phyloP scores from a whole-genome alignment of 768 basidiomycete genomes.

The Clitopilus hobsonii region DNA sequence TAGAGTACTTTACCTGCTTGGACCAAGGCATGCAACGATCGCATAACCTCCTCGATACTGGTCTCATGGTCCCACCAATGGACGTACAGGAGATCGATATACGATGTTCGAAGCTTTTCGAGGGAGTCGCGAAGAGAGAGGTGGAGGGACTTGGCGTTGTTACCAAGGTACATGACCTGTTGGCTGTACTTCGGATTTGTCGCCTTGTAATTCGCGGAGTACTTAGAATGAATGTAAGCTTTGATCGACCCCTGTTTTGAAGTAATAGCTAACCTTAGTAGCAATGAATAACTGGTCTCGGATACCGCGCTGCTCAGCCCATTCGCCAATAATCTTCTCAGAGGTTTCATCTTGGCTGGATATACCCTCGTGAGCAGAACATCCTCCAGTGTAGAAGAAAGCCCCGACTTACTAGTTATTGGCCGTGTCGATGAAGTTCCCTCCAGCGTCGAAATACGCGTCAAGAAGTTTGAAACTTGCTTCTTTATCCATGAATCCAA shows the following conservation, averaged over 20 bases:
- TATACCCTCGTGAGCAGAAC: background rate
- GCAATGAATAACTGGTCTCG: slow-evolving; percentile 43
- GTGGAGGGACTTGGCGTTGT: slow-evolving; percentile 36
- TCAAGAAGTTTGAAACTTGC: slow-evolving; percentile 36
- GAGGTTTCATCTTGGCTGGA: slow-evolving; percentile 32
- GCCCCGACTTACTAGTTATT: slow-evolving; percentile 26
- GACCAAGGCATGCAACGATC: slow-evolving; percentile 46
- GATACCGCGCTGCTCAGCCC: slow-evolving; percentile 35
- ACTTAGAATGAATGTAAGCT: slow-evolving; percentile 3
- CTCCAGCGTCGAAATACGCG: slow-evolving; percentile 31
- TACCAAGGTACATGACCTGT: slow-evolving; percentile 26
- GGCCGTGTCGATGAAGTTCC: slow-evolving; percentile 39
- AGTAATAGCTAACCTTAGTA: slow-evolving; percentile 23
- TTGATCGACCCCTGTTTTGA: background rate
- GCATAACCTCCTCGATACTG: slow-evolving; percentile 53
- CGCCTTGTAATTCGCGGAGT: slow-evolving; percentile 11
- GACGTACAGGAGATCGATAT: slow-evolving; percentile 36
- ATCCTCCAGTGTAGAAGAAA: background rate
- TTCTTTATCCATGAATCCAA: slow-evolving; percentile 32
- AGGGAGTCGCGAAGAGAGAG: slow-evolving; percentile 32
- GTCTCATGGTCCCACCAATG: slow-evolving; percentile 50
- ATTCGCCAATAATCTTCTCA: slow-evolving; percentile 44
- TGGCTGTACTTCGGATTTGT: slow-evolving; percentile 7
- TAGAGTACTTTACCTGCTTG: slow-evolving; percentile 46
- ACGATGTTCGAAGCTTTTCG: slow-evolving; percentile 35